phyloP scores from a whole-genome alignment of 2,329 filamentous ascomycete genomes.

The Cordyceps farinosa region DNA sequence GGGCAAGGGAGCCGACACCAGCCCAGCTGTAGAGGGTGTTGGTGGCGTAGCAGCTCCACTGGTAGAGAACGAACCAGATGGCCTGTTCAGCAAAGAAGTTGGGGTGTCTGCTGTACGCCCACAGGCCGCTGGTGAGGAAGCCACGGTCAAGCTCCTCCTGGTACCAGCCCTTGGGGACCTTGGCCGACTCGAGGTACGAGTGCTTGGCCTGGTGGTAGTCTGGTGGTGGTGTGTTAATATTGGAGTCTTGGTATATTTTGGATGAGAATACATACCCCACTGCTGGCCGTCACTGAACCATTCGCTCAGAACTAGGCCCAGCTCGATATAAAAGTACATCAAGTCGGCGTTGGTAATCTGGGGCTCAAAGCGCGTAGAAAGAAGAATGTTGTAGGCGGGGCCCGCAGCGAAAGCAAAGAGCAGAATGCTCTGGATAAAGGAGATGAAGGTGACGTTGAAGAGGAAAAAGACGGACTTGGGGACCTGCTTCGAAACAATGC shows the following conservation, averaged over 20 bases:
- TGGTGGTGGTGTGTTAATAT: slow-evolving; percentile 29
- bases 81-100: slow-evolving; percentile 93
- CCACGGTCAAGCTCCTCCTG: slow-evolving; percentile 82
- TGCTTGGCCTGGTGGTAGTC: slow-evolving; percentile 80
- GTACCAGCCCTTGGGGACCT: slow-evolving; percentile 61
- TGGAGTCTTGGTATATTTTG: neutral
- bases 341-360: slow-evolving; percentile 44
- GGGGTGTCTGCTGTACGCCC: slow-evolving; percentile 84
- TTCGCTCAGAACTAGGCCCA: slow-evolving; percentile 59
- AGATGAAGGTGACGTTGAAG: slow-evolving; percentile 88
- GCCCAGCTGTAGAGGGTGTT: slow-evolving; percentile 76
- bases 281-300: slow-evolving; percentile 89
- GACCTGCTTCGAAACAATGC: slow-evolving; percentile 65
- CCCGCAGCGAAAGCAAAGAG: slow-evolving; percentile 70
- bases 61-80: slow-evolving; percentile 84
- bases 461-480: slow-evolving; percentile 68
- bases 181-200: slow-evolving; percentile 68
- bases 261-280: slow-evolving; percentile 60
- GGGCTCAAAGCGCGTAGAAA: slow-evolving; percentile 63
- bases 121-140: slow-evolving; percentile 80
- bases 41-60: slow-evolving; percentile 78
- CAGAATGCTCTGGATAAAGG: slow-evolving; percentile 75
- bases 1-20: slow-evolving; percentile 61
- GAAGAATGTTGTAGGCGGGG: slow-evolving; percentile 79
- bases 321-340: slow-evolving; percentile 43